Evolutionary conservation across 129 eudicot genomes (phyloP), one percentile per base, ranked within the genome.

Genomic region (Escallonia rubra): DNA sequence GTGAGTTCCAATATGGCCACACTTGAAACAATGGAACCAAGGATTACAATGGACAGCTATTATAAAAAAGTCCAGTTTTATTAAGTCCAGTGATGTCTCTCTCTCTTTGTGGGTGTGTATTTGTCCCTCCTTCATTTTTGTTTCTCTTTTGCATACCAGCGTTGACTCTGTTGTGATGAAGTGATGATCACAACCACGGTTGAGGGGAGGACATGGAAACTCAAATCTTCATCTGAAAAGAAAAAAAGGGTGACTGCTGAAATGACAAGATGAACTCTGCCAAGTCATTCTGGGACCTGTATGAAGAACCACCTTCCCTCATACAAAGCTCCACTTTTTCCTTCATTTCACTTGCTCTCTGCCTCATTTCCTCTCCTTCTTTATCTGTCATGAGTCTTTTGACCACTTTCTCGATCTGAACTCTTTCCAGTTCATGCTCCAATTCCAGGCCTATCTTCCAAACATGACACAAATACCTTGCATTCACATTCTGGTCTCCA

Each of bases 391-490:
- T 80, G 3, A 82, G 65, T 57, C 70, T 66, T 73, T 59, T 78
- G 9, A 83, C 56, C 13, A 57, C 83, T 49, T 15, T 43, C 60
- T 75, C 77, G 3, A 85, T 72, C 16, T 59, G 45, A 3, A 34
- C 64, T 67, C 76, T 78, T 43, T 61, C 63, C 41, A 44, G 13
- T 5, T n/a, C 72, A 8, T 50, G 10, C 67, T 85, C 87, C 46
- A 78, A 47, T 4, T 69, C 69, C 8, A 78, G 15, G 10, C 84
- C 96, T 6, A 80, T 71, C 72, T 61, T 81, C 96, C 93, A 89
- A 43, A 76, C 86, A 69, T 78, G 42, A 38, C 76, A 67, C 64
- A 89, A 10, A 63, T 83, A 74, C 82, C 96, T 81, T 0, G 90
- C 80, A 53, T 81, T 81, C 56, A 72, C 34, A 46, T 4, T 14